Percentiles rank a stretch among this genome's conserved stretches.
Conservation (phyloP, 2,329 filamentous ascomycete species). For the Penicillium sp. region DNA sequence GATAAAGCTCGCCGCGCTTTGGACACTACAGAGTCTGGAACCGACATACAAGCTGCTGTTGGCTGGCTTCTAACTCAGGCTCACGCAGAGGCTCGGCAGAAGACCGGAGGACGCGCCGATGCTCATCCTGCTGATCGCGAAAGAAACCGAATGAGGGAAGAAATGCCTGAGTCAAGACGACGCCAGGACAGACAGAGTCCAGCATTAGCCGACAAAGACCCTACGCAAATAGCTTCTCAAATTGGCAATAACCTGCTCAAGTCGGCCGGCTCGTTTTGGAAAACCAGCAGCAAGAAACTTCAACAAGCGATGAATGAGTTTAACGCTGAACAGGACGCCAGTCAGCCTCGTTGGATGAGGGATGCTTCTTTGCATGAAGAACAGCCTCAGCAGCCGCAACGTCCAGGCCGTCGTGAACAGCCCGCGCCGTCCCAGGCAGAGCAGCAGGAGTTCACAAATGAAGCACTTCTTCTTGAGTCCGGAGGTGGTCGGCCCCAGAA, state of each 20-base stretch:
- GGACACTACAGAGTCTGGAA: slow-evolving; percentile 71
- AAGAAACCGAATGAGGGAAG: slow-evolving; percentile 58
- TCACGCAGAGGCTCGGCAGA: slow-evolving; percentile 75
- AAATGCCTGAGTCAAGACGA: slow-evolving; percentile 29
- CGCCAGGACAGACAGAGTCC: slow-evolving; percentile 33
- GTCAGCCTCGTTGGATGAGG: slow-evolving; percentile 93
- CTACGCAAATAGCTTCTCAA: slow-evolving; percentile 75
- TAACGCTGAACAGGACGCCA: slow-evolving; percentile 66
- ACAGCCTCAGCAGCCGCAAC: slow-evolving; percentile 14
- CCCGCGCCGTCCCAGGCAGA: slow-evolving; percentile 16
- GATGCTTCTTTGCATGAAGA: slow-evolving; percentile 49
- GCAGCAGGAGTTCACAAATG: slow-evolving; percentile 54
- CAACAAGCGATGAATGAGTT: slow-evolving; percentile 91
- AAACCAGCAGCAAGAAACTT: slow-evolving; percentile 85
- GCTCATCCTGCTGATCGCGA: slow-evolving; percentile 21
- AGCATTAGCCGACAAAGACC: slow-evolving; percentile 63
- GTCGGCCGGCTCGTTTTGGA: slow-evolving; percentile 93
- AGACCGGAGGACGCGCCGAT: slow-evolving; percentile 45
- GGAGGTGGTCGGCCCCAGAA: slow-evolving; percentile 29
- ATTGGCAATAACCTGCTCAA: slow-evolving; percentile 84
- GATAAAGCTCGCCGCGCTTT: slow-evolving; percentile 80
- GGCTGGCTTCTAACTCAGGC: slow-evolving; percentile 89
- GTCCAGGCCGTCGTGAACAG: slow-evolving; percentile 23
- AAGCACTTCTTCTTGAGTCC: slow-evolving; percentile 44
- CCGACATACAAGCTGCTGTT: slow-evolving; percentile 80